Percentiles rank a stretch among this genome's conserved stretches.
These are phyloP conservation scores for Solanum etuberosum DNA, from an alignment of 257 asterid genomes.

Conservation along the genomic window DNA sequence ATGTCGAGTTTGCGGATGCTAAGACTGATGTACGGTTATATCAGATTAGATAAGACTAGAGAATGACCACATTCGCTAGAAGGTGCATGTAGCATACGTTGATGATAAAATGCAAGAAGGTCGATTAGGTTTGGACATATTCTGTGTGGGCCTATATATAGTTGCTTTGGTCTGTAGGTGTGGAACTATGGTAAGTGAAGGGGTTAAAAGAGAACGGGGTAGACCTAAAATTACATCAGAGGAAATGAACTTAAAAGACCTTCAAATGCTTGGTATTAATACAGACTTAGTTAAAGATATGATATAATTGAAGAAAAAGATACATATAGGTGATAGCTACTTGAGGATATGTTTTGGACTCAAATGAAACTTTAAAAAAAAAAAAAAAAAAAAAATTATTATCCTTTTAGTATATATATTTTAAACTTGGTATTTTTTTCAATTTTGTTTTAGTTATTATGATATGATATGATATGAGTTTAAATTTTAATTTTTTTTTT, in stretches of 20 bases:
- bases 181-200: background rate
- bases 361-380: background rate
- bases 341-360: background rate
- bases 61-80: background rate
- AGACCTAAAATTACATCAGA: background rate
- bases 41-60: background rate
- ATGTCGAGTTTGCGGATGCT: background rate
- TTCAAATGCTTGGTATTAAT: background rate
- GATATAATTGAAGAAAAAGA: background rate
- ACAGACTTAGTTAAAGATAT: background rate
- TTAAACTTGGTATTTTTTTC: too few species aligned
- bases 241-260: background rate
- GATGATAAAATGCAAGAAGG: background rate
- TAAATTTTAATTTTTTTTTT: too few species aligned
- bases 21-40: background rate
- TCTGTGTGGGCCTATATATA: background rate
- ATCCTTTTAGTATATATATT: background rate
- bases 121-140: background rate
- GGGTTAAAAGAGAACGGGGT: background rate
- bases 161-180: background rate
- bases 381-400: too few species aligned
- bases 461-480: background rate
- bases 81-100: background rate
- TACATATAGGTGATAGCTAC: background rate
- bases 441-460: too few species aligned